Evolutionary conservation across 352 stramenopile species (phyloP).

Genomic region (Phytophthora multivora): DNA sequence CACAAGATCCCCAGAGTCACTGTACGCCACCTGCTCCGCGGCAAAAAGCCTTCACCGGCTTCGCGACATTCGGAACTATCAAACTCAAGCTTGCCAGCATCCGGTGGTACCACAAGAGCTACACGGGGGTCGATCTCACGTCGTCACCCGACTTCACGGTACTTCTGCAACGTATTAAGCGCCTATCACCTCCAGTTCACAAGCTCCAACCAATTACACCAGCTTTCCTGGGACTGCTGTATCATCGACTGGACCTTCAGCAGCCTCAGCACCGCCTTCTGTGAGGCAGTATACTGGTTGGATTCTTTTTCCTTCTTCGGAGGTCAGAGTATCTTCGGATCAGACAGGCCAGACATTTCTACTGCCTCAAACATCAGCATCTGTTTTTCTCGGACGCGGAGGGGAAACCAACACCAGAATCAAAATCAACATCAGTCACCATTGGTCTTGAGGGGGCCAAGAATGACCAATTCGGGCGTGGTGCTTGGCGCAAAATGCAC

Average conservation of each 20-base stretch:
- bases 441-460: constrained; percentile 17
- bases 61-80: constrained; percentile 19
- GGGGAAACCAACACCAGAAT: neutral
- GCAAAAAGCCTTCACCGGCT: no score
- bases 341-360: constrained; percentile 1
- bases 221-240: constrained; percentile 23
- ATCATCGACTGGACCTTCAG: neutral
- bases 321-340: constrained; percentile 22
- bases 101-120: constrained; percentile 21
- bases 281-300: constrained; percentile 29
- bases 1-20: no score
- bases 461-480: constrained; percentile 30
- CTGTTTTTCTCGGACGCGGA: constrained; percentile 13
- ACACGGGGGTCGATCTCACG: constrained; percentile 10
- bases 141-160: constrained; percentile 5
- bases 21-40: no score
- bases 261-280: constrained; percentile 17
- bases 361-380: constrained; percentile 16
- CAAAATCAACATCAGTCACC: constrained; percentile 6
- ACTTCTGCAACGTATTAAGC: constrained; percentile 24
- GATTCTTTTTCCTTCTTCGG: constrained; percentile 31
- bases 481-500: constrained; percentile 21
- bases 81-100: constrained; percentile 24
- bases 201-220: constrained; percentile 34
- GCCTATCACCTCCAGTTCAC: constrained; percentile 12